phyloP scores from a whole-genome alignment of 2,329 filamentous ascomycete species.

The Paecilomyces sp. region DNA sequence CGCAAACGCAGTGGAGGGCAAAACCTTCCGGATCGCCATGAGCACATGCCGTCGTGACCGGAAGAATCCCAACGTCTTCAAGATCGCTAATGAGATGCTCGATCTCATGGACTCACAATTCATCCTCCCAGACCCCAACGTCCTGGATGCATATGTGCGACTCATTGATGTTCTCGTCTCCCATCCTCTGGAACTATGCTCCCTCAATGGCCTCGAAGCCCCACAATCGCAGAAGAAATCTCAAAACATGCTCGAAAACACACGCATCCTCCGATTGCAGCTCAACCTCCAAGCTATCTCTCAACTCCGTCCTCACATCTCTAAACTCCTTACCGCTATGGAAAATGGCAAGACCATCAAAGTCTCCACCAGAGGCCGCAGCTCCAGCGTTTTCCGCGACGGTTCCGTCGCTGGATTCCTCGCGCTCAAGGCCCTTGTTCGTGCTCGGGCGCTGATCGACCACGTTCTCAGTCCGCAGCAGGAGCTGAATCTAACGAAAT shows the following conservation, averaged over 20 bases:
- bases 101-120: slow-evolving; percentile 48
- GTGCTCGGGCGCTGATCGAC: slow-evolving; percentile 28
- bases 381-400: slow-evolving; percentile 8
- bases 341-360: slow-evolving; percentile 8
- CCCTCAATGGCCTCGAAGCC: slow-evolving; percentile 18
- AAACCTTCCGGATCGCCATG: slow-evolving; percentile 66
- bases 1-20: slow-evolving; percentile 33
- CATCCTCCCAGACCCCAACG: slow-evolving; percentile 21
- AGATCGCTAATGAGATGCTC: slow-evolving; percentile 58
- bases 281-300: slow-evolving; percentile 16
- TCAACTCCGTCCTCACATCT: slow-evolving; percentile 19
- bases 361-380: slow-evolving; percentile 2
- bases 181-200: slow-evolving; percentile 20
- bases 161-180: slow-evolving; percentile 17
- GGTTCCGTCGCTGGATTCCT: slow-evolving; percentile 17
- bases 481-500: slow-evolving; percentile 15
- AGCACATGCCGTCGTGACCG: slow-evolving; percentile 67
- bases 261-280: slow-evolving; percentile 15
- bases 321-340: slow-evolving; percentile 22
- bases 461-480: slow-evolving; percentile 21
- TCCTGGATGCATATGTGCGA: slow-evolving; percentile 22
- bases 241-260: slow-evolving; percentile 16
- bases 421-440: slow-evolving; percentile 15
- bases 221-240: slow-evolving; percentile 7
- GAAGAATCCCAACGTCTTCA: slow-evolving; percentile 63